These are phyloP conservation scores for Juglanconis oblonga DNA, from an alignment of 2,329 filamentous ascomycete genomes.

Conservation along the genomic window DNA sequence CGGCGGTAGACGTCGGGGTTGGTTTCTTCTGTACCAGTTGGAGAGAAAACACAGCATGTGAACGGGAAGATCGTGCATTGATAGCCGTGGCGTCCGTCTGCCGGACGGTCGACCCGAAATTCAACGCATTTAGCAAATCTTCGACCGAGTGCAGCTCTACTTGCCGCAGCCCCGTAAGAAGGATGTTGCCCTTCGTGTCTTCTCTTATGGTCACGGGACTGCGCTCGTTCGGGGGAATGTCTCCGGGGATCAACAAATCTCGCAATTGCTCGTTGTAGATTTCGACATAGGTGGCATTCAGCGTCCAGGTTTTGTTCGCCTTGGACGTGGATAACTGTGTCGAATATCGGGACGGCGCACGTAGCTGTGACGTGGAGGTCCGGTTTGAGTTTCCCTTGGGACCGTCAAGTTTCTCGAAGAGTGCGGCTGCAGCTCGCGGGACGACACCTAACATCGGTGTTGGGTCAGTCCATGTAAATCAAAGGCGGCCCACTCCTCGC, in stretches of 20 bases:
- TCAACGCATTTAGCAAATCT: slow-evolving; percentile 83
- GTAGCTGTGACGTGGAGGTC: slow-evolving; percentile 72
- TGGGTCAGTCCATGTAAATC: slow-evolving; percentile 15
- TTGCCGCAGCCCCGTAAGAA: slow-evolving; percentile 86
- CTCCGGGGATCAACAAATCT: slow-evolving; percentile 81
- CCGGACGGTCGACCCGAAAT: slow-evolving; percentile 88
- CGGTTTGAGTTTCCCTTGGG: slow-evolving; percentile 46
- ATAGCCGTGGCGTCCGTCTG: slow-evolving; percentile 97
- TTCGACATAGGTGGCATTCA: slow-evolving; percentile 93
- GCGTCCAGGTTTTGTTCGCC: slow-evolving; percentile 76
- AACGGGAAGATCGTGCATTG: slow-evolving; percentile 95
- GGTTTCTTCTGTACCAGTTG: slow-evolving; percentile 85
- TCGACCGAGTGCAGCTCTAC: slow-evolving; percentile 88
- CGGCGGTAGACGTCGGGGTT: slow-evolving; percentile 52
- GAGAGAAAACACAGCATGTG: slow-evolving; percentile 93
- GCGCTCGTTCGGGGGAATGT: slow-evolving; percentile 67
- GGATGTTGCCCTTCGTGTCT: slow-evolving; percentile 89
- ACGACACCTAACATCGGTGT: slow-evolving; percentile 69
- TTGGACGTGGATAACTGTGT: slow-evolving; percentile 44
- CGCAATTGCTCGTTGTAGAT: slow-evolving; percentile 97
- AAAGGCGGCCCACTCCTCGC: neutral
- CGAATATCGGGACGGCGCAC: slow-evolving; percentile 77
- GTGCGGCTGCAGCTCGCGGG: slow-evolving; percentile 77
- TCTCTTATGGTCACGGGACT: slow-evolving; percentile 86
- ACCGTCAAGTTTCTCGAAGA: slow-evolving; percentile 84